Percentiles rank a stretch among this genome's conserved stretches.
Conservation (phyloP, 1,284 basidiomycete species). For the Fistulinella staudtii region DNA sequence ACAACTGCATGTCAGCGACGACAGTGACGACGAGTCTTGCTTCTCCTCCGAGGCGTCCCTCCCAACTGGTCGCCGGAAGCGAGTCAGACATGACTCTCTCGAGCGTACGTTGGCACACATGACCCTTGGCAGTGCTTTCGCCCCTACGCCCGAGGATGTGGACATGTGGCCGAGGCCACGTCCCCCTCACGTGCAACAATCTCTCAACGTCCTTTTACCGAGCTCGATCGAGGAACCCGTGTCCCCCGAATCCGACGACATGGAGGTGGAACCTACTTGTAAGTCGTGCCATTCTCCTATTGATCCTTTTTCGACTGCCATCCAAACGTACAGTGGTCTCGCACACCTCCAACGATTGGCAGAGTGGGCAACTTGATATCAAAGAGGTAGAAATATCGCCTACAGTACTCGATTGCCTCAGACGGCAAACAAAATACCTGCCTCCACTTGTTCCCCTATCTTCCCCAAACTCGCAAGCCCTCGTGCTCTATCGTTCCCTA, state of each 20-base stretch:
- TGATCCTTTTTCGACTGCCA: not conserved
- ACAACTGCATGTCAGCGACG: constrained; percentile 33
- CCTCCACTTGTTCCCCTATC: constrained; percentile 20
- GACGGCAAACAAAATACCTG: constrained; percentile 20
- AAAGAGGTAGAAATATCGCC: constrained; percentile 36
- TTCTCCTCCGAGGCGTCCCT: constrained; percentile 8
- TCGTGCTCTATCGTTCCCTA: constrained; percentile 56
- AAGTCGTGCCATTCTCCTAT: not conserved
- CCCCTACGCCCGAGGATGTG: constrained; percentile 12
- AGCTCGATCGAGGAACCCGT: constrained; percentile 46
- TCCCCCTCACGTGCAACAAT: constrained; percentile 10
- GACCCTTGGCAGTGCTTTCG: constrained; percentile 31
- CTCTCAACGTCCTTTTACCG: constrained; percentile 30
- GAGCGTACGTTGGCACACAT: constrained; percentile 59
- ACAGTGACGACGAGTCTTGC: constrained; percentile 15
- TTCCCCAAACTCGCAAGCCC: constrained; percentile 41
- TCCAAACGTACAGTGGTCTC: not conserved
- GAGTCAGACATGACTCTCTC: constrained; percentile 46
- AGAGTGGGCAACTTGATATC: constrained; percentile 14
- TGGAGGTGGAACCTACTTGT: constrained; percentile 58
- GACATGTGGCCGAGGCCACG: constrained; percentile 9
- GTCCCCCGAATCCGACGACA: constrained; percentile 48
- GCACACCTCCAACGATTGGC: not conserved
- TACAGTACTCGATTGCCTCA: constrained; percentile 46
- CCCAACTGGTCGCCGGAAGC: constrained; percentile 39